Evolutionary conservation across 2,329 filamentous ascomycete species (phyloP), one percentile per base, ranked within the genome.

Genomic region (Bipolaris bicolor): DNA sequence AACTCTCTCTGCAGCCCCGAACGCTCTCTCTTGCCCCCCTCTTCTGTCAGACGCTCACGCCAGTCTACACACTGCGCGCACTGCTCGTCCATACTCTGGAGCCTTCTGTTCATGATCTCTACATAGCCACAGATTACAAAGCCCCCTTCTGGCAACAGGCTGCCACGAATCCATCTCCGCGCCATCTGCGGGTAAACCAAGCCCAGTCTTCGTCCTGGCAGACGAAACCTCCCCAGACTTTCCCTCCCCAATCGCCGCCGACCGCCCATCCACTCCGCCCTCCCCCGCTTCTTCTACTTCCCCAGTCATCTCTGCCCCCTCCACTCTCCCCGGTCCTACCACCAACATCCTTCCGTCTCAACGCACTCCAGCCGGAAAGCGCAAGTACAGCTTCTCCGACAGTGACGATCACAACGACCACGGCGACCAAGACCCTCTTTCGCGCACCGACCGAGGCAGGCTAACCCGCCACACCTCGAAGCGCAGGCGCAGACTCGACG

Each of bases 131-230:
- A 20, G n/a, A 16, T 62, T 39, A 54, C 55, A 51, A 52, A 13
- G 29, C 63, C 50, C 56, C 60, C 59, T 55, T 34, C 51, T 61
- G 64, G 67, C 64, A 63, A 61, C 46, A 49, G 58, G 61, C 67
- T 64, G 59, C 64, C 59, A 55, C 63, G 62, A 58, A 60, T 53
- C 47, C 60, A 55, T 62, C 65, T 62, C 64, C 68, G 70, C 71
- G 60, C 62, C 62, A 61, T 60, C 60, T 71, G 73, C 74, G 68
- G 67, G 66, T 69, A 72, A 72, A 69, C 65, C 57, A 58, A 61
- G 51, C 61, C 62, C 65, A 61, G 69, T 66, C 60, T 74, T 86
- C 87, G 88, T 87, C 84, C 88, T 91, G 89, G 89, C 88, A 84
- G 84, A 89, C 86, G 84, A 86, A 82, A 81, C 73, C 76, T 80